Evolutionary conservation across 371 early-diverging fungal species (phyloP), one percentile per base, ranked within the genome.

Genomic region (Apophysomyces sp.): DNA sequence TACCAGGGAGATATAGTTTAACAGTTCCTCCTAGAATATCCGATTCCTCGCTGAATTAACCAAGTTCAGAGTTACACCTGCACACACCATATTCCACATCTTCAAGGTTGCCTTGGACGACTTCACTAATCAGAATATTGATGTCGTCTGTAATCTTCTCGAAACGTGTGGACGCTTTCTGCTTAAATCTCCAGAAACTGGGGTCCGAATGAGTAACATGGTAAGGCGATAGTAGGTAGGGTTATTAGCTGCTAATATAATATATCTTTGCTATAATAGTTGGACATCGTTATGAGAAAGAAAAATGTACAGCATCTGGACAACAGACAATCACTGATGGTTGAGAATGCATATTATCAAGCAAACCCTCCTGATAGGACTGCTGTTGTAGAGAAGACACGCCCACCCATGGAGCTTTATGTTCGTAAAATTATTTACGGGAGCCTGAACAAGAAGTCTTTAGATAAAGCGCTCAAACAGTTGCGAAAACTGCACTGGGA

Each of bases 161-260:
- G 98, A 98, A 63, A 80, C 86, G 1, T 96, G 97, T 67, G 99
- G 98, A 4, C 82, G 97, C 3, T 98, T 89, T 52, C 74, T 98
- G 52, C 82, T 84, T 39, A 86, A 86, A 55, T 84, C 83, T n/a
- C 88, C 93, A 0, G 91, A 93, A 27, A 91, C 93, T 0, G 72
- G 76, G 30, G 72, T 72, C 1, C 80, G 93, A 16, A 85, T 87
- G 68, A 70, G 76, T 18, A 82, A 76, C 28, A 84, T 91, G 85
- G 85, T 87, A 72, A 67, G 71, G 34, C 4, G 34, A 34, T 52
- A 13, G 24, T 51, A 34, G n/a, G n/a, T n/a, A n/a, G n/a, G n/a
- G n/a, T n/a, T n/a, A n/a, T n/a, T 11, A 18, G n/a, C 3, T 16
- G 27, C 41, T 4, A 11, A 4, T 32, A 6, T 18, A 12, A 12